Conservation (phyloP, 2,329 filamentous ascomycete species). For the Apiospora koreana region DNA sequence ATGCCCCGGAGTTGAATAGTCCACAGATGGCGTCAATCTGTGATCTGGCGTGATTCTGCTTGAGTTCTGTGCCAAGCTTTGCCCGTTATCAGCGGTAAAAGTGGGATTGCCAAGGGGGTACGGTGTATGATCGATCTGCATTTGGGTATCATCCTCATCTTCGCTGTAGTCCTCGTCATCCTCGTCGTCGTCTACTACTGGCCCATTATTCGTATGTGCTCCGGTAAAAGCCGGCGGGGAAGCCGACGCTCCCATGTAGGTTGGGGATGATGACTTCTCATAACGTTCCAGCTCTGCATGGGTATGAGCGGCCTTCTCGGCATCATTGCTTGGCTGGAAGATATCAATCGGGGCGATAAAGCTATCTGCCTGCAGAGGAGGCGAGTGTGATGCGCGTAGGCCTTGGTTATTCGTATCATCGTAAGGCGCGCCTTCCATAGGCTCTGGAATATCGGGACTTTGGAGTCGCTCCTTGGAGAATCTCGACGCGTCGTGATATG, state of each 20-base stretch:
- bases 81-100: slow-evolving; percentile 33
- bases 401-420: slow-evolving; percentile 21
- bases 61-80: slow-evolving; percentile 26
- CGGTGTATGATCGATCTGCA: background rate
- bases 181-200: background rate
- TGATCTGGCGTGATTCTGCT: background rate
- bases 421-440: slow-evolving; percentile 31
- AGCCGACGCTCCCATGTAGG: background rate
- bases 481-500: background rate
- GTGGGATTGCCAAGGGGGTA: slow-evolving; percentile 27
- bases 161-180: slow-evolving; percentile 19
- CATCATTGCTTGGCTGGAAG: slow-evolving; percentile 32
- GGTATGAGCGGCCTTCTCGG: slow-evolving; percentile 34
- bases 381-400: slow-evolving; percentile 30
- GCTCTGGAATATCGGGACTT: slow-evolving; percentile 36
- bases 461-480: slow-evolving; percentile 30
- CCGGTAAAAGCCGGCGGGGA: background rate
- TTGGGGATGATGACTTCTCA: slow-evolving; percentile 32
- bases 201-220: background rate
- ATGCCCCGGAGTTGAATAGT: slow-evolving; percentile 14
- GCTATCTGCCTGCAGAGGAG: slow-evolving; percentile 26
- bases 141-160: slow-evolving; percentile 21
- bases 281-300: slow-evolving; percentile 29
- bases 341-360: slow-evolving; percentile 35
- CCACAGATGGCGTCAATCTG: slow-evolving; percentile 7